phyloP scores from a whole-genome alignment of 1,139 yeast genomes.

The Dujonia santamariae region DNA sequence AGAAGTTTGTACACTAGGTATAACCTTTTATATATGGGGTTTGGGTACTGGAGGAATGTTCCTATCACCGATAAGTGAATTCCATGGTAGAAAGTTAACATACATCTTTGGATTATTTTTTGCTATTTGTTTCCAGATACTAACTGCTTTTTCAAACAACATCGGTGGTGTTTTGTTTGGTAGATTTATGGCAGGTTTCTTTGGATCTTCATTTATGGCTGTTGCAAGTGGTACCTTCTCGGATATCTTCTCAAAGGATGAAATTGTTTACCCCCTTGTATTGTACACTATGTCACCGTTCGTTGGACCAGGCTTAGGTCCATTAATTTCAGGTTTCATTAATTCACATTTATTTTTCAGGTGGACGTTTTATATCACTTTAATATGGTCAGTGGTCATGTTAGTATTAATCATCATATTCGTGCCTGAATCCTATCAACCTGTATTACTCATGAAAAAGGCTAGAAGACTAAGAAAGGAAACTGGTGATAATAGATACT shows the following conservation, averaged over 20 bases:
- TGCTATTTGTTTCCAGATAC: slow-evolving; percentile 22
- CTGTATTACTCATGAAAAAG: slow-evolving; percentile 14
- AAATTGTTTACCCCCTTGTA: slow-evolving; percentile 25
- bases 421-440: slow-evolving; percentile 21
- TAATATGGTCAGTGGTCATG: slow-evolving; percentile 21
- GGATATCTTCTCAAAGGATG: slow-evolving; percentile 27
- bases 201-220: slow-evolving; percentile 33
- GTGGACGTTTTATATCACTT: slow-evolving; percentile 26
- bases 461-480: slow-evolving; percentile 15
- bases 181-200: slow-evolving; percentile 31
- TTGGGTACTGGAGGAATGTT: slow-evolving; percentile 33
- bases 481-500: slow-evolving; percentile 25
- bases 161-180: slow-evolving; percentile 30
- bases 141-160: slow-evolving; percentile 26
- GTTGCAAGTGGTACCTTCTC: slow-evolving; percentile 35
- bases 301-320: slow-evolving; percentile 33
- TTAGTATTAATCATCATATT: slow-evolving; percentile 16
- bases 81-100: slow-evolving; percentile 29
- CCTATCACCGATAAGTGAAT: slow-evolving; percentile 32
- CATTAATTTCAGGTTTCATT: slow-evolving; percentile 29
- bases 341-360: slow-evolving; percentile 17
- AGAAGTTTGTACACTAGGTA: slow-evolving; percentile 27
- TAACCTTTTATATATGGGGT: slow-evolving; percentile 28
- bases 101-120: slow-evolving; percentile 22
- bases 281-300: slow-evolving; percentile 31